Base-by-base conservation (phyloP, 257 asterid species). In the Salvia miltiorrhiza region DNA sequence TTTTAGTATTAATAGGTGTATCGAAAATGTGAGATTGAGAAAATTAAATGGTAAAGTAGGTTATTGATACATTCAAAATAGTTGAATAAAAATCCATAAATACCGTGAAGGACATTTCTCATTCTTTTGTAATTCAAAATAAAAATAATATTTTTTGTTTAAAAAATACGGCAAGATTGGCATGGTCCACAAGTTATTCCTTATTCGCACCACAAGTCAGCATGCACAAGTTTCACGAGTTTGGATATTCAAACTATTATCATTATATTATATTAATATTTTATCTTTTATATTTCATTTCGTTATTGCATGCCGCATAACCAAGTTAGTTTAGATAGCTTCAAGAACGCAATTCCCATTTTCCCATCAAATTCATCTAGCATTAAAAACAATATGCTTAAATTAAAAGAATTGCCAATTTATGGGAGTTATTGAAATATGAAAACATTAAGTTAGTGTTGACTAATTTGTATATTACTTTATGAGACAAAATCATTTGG, bases 401-500 rank as follows among this genome's bases (percentile, higher is more conserved):
- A 50, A 61, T 13, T 35, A 4, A 26, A 21, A 16, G 0, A 37
- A 33, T 33, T 58, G 17, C 9, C 30, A 20, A 35, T 54, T 30
- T 4, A 21, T 21, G 1, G 53, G 19, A 19, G 5, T 65, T 55
- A 16, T 44, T 20, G 67, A n/a, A 19, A 40, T 26, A 5, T 62
- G 26, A 35, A 53, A 50, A 35, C 32, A 12, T 4, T 0, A 70
- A 54, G 41, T 32, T 52, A 62, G 50, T 37, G 9, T 17, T 73
- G 56, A 49, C 28, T 39, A 54, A 43, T 48, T 13, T 50, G 71
- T 47, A 30, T 35, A 24, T 64, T 26, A 48, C 74, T 78, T 59
- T 74, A 63, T 0, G 64, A 45, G 78, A 75, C 80, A 74, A 67
- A 70, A 74, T 79, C 58, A 79, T 75, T 67, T 72, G 69, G 57